Base-by-base conservation (phyloP, 768 basidiomycete species). In the Panaeolus cyanescens region DNA sequence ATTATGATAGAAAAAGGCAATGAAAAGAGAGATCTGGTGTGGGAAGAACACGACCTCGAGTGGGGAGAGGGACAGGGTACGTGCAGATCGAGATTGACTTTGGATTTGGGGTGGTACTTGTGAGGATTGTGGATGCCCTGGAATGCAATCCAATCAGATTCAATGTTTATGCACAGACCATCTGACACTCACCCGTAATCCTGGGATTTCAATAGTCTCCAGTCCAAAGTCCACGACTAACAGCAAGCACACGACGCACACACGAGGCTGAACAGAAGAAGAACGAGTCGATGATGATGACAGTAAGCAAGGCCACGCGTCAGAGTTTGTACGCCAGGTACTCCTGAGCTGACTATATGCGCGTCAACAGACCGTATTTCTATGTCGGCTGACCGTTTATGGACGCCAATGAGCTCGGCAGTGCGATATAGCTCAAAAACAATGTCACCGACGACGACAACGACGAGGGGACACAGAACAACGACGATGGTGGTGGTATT, bases 321-420 rank as follows among this genome's bases (percentile, higher is more conserved):
- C 45, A 50, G 30, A n/a, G n/a, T n/a, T n/a, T 13, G 45, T 50
- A 50, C 45, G 30, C 45, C 45, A 50, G 45, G 45, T 50, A 50
- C 45, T 50, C 45, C 45, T 50, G n/a, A n/a, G n/a, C n/a, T n/a
- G 45, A 50, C 45, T 50, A 50, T 50, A 50, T 50, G 45, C 45
- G 45, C 45, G 45, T 50, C 45, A 50, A 22, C 45, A 25, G 25
- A 30, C 45, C 45, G 30, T 12, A 28, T 25, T 50, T 28, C 25
- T 13, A 50, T 50, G 25, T 28, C 22, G 19, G 2, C 10, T n/a
- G n/a, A n/a, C n/a, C n/a, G n/a, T n/a, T n/a, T n/a, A n/a, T n/a
- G n/a, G n/a, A n/a, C n/a, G n/a, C n/a, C n/a, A n/a, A n/a, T n/a
- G n/a, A n/a, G n/a, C n/a, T n/a, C n/a, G n/a, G n/a, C n/a, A n/a